Percentiles rank a stretch among this genome's conserved stretches.
Conservation (phyloP, 2,329 filamentous ascomycete species). For the Madurella mycetomatis region DNA sequence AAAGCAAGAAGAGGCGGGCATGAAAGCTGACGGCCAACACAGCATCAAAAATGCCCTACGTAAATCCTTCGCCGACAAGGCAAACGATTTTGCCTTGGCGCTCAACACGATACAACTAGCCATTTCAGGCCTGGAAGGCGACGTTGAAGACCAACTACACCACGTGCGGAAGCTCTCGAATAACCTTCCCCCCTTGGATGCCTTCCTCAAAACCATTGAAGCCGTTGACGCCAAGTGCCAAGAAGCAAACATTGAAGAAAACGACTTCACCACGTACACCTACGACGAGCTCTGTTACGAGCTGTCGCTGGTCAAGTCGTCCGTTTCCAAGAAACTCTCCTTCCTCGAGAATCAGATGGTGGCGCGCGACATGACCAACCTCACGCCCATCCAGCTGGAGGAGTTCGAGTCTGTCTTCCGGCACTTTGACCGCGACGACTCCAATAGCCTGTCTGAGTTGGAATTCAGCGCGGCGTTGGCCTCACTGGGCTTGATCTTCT, state of each 20-base stretch:
- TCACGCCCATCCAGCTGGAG: slow-evolving; percentile 95
- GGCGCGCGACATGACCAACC: slow-evolving; percentile 95
- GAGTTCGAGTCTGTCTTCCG: slow-evolving; percentile 98
- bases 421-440: slow-evolving; percentile 92
- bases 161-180: slow-evolving; percentile 83
- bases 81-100: slow-evolving; percentile 94
- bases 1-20: not conserved
- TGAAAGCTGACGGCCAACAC: not conserved
- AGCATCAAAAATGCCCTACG: slow-evolving; percentile 94
- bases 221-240: slow-evolving; percentile 82
- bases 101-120: slow-evolving; percentile 92
- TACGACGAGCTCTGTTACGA: slow-evolving; percentile 96
- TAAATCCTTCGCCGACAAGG: slow-evolving; percentile 92
- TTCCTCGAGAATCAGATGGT: slow-evolving; percentile 99
- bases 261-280: slow-evolving; percentile 99
- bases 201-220: slow-evolving; percentile 83
- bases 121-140: slow-evolving; percentile 94
- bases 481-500: slow-evolving; percentile 92
- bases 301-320: slow-evolving; percentile 82
- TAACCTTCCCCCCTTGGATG: slow-evolving; percentile 82
- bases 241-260: slow-evolving; percentile 98
- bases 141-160: slow-evolving; percentile 88
- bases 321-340: slow-evolving; percentile 90
- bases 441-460: slow-evolving; percentile 84
- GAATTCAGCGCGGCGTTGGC: slow-evolving; percentile 95